Evolutionary conservation across 202 grass and related monocot species (phyloP).

Genomic region (Dendrocalamus latiflorus): DNA sequence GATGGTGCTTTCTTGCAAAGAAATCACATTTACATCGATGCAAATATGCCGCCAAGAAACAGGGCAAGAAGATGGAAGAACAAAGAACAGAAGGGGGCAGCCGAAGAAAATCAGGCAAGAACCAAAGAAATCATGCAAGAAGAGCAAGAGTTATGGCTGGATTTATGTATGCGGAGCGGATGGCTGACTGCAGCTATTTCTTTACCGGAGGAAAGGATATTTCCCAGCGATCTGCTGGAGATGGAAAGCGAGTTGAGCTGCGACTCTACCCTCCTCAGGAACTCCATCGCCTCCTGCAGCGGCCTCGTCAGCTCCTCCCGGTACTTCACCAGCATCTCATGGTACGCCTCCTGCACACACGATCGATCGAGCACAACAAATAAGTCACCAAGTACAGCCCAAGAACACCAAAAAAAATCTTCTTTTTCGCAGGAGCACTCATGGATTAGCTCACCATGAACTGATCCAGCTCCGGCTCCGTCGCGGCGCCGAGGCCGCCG

Average conservation of each 20-base stretch:
- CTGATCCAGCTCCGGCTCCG: constrained; percentile 94
- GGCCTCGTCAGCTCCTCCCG: constrained; percentile 88
- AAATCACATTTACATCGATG: not conserved
- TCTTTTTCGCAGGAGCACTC: not conserved
- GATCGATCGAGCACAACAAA: not conserved
- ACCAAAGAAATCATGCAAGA: not conserved
- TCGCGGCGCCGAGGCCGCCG: constrained; percentile 42
- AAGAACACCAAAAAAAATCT: not conserved
- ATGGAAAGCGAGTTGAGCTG: constrained; percentile 91
- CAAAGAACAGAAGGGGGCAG: not conserved
- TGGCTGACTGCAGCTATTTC: not conserved
- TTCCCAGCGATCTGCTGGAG: constrained; percentile 65
- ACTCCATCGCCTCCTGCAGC: constrained; percentile 97
- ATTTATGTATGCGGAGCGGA: not conserved
- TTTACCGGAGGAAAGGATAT: constrained; percentile 79
- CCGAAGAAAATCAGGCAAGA: constrained; percentile 15
- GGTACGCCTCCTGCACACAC: constrained; percentile 73
- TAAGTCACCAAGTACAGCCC: not conserved
- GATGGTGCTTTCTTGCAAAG: not conserved
- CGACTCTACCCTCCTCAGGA: constrained; percentile 74
- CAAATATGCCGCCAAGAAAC: constrained; percentile 4
- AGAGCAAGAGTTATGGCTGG: not conserved
- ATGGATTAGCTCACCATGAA: constrained; percentile 63
- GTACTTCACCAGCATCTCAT: constrained; percentile 98
- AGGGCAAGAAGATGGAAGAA: not conserved